These are phyloP conservation scores for Blastocystis sp. DNA, from an alignment of 352 stramenopile species.

Conservation along the genomic window DNA sequence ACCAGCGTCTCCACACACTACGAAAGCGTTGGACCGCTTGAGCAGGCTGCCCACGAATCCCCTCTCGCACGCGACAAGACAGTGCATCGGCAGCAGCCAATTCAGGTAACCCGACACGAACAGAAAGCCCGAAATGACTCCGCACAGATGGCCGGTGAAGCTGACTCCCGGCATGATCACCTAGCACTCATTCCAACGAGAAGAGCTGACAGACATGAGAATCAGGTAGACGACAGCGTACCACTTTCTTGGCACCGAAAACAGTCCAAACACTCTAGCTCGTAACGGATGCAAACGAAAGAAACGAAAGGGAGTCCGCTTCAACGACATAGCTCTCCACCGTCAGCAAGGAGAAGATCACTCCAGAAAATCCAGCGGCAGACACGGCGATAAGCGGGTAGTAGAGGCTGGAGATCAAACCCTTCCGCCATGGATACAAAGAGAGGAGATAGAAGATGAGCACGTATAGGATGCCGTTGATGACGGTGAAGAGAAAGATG, in stretches of 20 bases:
- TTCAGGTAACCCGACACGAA: conserved; percentile 59
- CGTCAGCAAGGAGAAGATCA: conserved; percentile 54
- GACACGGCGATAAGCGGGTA: neutral
- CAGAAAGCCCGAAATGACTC: conserved; percentile 41
- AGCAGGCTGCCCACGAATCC: conserved; percentile 8
- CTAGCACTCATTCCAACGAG: neutral
- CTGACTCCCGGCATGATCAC: conserved; percentile 57
- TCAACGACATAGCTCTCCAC: conserved; percentile 50
- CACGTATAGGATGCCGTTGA: conserved; percentile 57
- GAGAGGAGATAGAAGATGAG: conserved; percentile 28
- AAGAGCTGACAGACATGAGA: conserved; percentile 57
- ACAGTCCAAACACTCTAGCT: conserved; percentile 48
- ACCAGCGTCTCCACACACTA: neutral
- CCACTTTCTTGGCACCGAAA: conserved; percentile 56
- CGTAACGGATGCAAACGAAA: neutral
- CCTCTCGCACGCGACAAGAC: conserved; percentile 23
- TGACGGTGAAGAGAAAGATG: conserved; percentile 48
- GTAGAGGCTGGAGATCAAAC: neutral
- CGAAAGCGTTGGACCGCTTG: conserved; percentile 51
- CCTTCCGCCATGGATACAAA: neutral
- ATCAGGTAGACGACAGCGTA: conserved; percentile 62
- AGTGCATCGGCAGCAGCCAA: conserved; percentile 47
- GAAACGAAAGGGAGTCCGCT: conserved; percentile 33
- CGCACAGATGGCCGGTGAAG: conserved; percentile 55
- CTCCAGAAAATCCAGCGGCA: conserved; percentile 53